These are phyloP conservation scores for Fusarium sp. DNA, from an alignment of 2,329 filamentous ascomycete genomes.

Conservation along the genomic window DNA sequence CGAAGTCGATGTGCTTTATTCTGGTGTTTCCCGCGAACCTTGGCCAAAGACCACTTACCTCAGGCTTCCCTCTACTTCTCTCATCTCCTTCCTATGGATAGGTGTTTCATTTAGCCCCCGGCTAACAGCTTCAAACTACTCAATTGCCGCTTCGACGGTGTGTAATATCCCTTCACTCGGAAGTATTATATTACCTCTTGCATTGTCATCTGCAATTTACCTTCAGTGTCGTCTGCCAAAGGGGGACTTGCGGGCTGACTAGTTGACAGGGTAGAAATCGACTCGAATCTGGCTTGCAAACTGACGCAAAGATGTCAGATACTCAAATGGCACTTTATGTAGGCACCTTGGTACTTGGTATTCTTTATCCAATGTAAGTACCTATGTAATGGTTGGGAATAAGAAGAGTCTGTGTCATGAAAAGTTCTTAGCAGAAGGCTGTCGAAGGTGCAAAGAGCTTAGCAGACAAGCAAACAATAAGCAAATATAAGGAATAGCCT, in stretches of 20 bases:
- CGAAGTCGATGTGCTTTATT: constrained; percentile 65
- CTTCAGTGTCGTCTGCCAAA: background rate
- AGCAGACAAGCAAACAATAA: background rate
- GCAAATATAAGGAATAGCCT: background rate
- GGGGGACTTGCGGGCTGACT: background rate
- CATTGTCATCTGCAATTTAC: background rate
- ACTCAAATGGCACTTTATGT: background rate
- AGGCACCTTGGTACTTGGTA: background rate
- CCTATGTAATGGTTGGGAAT: background rate
- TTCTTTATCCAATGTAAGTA: background rate
- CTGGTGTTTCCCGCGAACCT: constrained; percentile 69
- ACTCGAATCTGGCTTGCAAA: background rate
- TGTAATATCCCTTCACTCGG: constrained; percentile 73
- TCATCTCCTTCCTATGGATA: constrained; percentile 44
- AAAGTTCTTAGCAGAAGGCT: background rate
- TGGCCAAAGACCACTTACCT: constrained; percentile 72
- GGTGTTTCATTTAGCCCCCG: constrained; percentile 60
- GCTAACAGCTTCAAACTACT: constrained; percentile 62
- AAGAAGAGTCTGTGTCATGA: background rate
- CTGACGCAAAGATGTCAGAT: background rate
- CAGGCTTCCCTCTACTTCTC: constrained; percentile 68
- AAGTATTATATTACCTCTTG: background rate
- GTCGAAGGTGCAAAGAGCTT: background rate
- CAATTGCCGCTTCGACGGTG: constrained; percentile 70
- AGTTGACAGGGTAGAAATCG: background rate